These are phyloP conservation scores for Candida stauntonica DNA, from an alignment of 805 yeast genomes.

Conservation along the genomic window DNA sequence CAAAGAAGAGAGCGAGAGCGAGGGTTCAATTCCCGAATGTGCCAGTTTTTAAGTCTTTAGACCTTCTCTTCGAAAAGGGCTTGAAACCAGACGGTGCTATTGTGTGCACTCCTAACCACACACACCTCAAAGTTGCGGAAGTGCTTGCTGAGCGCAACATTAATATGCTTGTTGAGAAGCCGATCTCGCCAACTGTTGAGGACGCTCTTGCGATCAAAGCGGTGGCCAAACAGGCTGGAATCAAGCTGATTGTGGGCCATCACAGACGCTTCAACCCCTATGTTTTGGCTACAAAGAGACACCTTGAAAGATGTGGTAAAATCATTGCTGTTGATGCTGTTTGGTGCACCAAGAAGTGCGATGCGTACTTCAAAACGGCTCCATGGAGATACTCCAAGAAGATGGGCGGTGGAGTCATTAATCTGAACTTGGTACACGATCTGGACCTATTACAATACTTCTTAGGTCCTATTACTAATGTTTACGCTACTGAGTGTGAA, in stretches of 20 bases:
- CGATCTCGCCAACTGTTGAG: constrained; percentile 15
- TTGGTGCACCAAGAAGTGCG: constrained; percentile 20
- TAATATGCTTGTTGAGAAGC: constrained; percentile 20
- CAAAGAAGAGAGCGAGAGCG: constrained; percentile 8
- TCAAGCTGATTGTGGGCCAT: constrained; percentile 19
- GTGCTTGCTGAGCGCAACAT: constrained; percentile 9
- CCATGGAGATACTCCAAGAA: constrained; percentile 16
- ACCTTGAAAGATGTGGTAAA: constrained; percentile 14
- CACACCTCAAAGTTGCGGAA: constrained; percentile 13
- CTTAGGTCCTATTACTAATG: constrained; percentile 16
- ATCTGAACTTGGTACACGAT: constrained; percentile 20
- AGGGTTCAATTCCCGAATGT: constrained; percentile 6
- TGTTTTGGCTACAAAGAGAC: constrained; percentile 18
- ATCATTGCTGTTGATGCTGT: constrained; percentile 21
- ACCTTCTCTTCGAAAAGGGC: constrained; percentile 7
- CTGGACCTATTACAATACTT: constrained; percentile 19
- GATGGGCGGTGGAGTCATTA: constrained; percentile 20
- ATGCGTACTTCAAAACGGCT: constrained; percentile 16
- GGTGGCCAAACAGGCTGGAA: constrained; percentile 6
- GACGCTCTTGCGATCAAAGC: constrained; percentile 15
- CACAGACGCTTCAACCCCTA: constrained; percentile 23
- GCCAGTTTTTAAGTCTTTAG: constrained; percentile 10
- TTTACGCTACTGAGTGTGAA: constrained; percentile 15
- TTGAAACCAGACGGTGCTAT: constrained; percentile 18
- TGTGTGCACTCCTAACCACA: constrained; percentile 20